A percentile compares a stretch with the other conserved stretches of the same genome.
Evolutionary conservation across 2,329 filamentous ascomycete genomes (phyloP).

Genomic region (Alternaria metachromatica): DNA sequence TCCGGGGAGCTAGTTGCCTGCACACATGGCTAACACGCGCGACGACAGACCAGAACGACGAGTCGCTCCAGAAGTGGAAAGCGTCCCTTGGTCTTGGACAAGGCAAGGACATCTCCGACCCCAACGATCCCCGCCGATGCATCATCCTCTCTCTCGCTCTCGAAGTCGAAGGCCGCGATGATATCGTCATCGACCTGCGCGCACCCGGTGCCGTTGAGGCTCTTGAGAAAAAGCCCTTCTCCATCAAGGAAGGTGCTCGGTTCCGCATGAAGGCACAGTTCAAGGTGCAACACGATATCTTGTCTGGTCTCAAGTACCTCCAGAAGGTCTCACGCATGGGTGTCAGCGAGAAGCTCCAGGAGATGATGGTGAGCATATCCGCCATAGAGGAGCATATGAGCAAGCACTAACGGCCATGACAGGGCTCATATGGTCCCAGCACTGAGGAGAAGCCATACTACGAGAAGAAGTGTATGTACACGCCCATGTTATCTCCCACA

Average conservation of each 20-base stretch:
- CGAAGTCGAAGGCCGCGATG: constrained; percentile 78
- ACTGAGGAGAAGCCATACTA: constrained; percentile 86
- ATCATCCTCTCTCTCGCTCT: constrained; percentile 92
- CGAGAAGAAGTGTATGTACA: constrained; percentile 83
- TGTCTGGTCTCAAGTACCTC: constrained; percentile 94
- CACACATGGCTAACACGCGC: constrained; percentile 10
- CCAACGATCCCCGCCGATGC: constrained; percentile 83
- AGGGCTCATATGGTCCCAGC: constrained; percentile 93
- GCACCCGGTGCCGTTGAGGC: constrained; percentile 73
- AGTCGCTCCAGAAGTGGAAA: constrained; percentile 97
- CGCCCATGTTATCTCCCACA: background rate
- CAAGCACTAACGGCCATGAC: constrained; percentile 19
- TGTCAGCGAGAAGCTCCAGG: constrained; percentile 88
- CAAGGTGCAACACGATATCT: constrained; percentile 95
- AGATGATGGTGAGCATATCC: constrained; percentile 82
- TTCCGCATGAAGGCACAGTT: constrained; percentile 96
- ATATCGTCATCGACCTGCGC: constrained; percentile 89
- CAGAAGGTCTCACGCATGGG: constrained; percentile 92
- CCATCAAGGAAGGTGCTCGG: constrained; percentile 91
- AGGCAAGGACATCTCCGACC: constrained; percentile 58
- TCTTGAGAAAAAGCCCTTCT: constrained; percentile 92
- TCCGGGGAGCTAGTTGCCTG: background rate
- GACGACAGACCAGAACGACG: constrained; percentile 73
- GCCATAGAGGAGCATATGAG: background rate
- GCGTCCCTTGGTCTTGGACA: constrained; percentile 86